phyloP scores from a whole-genome alignment of 2,329 filamentous ascomycete genomes.

The Penicillium sp. region DNA sequence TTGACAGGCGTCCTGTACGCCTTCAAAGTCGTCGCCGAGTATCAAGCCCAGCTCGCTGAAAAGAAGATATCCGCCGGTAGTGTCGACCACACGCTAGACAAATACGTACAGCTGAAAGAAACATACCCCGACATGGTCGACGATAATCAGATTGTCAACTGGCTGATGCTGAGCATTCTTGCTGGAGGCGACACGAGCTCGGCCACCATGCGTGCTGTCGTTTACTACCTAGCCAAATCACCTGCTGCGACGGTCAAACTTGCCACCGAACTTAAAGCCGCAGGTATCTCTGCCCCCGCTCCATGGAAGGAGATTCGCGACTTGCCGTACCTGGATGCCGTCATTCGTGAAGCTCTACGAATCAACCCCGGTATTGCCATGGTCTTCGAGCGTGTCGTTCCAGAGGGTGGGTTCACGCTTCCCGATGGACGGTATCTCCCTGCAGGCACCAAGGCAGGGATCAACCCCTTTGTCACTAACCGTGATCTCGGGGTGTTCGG shows the following conservation, averaged over 20 bases:
- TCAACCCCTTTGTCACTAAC: conserved; percentile 37
- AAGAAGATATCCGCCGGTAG: conserved; percentile 10
- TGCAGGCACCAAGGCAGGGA: conserved; percentile 33
- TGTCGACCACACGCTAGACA: conserved; percentile 39
- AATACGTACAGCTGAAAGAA: conserved; percentile 42
- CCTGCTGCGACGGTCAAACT: conserved; percentile 16
- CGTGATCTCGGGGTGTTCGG: conserved; percentile 46
- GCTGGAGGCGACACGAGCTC: conserved; percentile 43
- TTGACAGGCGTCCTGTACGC: conserved; percentile 18
- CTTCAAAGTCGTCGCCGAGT: conserved; percentile 21
- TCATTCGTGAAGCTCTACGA: conserved; percentile 52
- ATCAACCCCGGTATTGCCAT: conserved; percentile 51
- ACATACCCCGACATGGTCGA: conserved; percentile 35
- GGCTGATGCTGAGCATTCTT: conserved; percentile 34
- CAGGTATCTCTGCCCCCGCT: conserved; percentile 14
- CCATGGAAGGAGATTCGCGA: conserved; percentile 20
- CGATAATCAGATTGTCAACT: conserved; percentile 38
- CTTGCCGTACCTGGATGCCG: conserved; percentile 49
- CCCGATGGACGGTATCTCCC: conserved; percentile 36
- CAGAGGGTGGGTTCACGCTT: conserved; percentile 31
- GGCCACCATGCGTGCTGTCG: conserved; percentile 30
- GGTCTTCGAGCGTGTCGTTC: conserved; percentile 51
- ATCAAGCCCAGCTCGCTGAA: conserved; percentile 15
- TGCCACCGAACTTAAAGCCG: conserved; percentile 14
- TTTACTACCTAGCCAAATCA: conserved; percentile 26